These are phyloP conservation scores for Meredithiella fracta DNA, from an alignment of 2,329 filamentous ascomycete species.

Conservation along the genomic window DNA sequence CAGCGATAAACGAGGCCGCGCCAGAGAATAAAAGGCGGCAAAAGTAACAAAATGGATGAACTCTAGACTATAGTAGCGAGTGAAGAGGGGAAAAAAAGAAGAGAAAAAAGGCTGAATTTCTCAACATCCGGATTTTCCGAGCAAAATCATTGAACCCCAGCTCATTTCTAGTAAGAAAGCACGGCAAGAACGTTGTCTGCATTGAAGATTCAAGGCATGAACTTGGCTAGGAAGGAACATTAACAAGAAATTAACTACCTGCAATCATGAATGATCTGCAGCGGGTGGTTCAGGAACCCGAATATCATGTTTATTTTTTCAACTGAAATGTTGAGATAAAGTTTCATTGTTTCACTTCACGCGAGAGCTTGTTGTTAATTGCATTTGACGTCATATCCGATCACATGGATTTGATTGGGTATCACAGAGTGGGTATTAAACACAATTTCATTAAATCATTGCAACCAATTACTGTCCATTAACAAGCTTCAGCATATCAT, in stretches of 20 bases:
- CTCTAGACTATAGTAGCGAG: not conserved
- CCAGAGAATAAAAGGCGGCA: not conserved
- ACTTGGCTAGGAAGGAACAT: too few species aligned
- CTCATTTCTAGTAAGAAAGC: not conserved
- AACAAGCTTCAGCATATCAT: conserved; percentile 33
- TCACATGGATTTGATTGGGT: too few species aligned
- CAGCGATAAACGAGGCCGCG: not conserved
- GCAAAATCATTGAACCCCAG: not conserved
- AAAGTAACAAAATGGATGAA: not conserved
- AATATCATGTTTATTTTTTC: too few species aligned
- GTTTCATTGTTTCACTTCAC: too few species aligned
- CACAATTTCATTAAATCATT: not conserved
- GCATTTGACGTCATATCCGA: too few species aligned
- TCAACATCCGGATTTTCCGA: not conserved
- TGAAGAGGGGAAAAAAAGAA: not conserved
- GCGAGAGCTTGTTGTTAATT: too few species aligned
- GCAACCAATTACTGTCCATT: conserved; percentile 8
- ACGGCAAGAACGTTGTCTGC: not conserved
- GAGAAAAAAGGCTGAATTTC: not conserved
- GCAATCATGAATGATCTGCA: too few species aligned
- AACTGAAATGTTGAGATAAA: too few species aligned
- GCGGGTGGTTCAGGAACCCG: too few species aligned
- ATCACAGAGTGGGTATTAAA: not conserved
- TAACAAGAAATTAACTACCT: too few species aligned
- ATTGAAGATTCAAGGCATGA: not conserved